Evolutionary conservation across 306 rosid genomes (phyloP), one percentile per base, ranked within the genome.

Genomic region (Leucaena leucocephala): DNA sequence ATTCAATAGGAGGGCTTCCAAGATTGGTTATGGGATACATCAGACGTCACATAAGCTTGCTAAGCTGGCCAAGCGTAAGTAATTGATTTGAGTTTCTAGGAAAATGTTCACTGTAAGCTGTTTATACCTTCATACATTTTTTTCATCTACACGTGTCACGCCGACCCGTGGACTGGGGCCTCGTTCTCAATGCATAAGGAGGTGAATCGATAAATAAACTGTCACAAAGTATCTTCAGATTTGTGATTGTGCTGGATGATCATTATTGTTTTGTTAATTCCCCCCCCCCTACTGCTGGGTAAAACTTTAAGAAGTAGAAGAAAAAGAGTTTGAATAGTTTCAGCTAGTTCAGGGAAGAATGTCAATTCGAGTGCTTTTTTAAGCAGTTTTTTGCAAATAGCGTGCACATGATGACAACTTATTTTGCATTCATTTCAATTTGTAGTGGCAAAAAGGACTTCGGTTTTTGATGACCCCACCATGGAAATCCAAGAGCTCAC

Each of bases 401-500:
- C 40, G 15, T 13, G 40, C 27, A 21, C 42, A 10, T 8, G 54
- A 58, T 21, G 66, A 52, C 39, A 2, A 40, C 3, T 68, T 63
- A 6, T 13, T 81, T 77, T 65, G 50, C 71, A 19, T 76, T 21
- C 46, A 12, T 69, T 66, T 55, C 67, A 35, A 63, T 82, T 67
- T 63, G 50, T 81, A 96, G 99, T 96, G 98, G 97, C 99, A 14
- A 96, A 93, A 84, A 90, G 99, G 88, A 90, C 91, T 54, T 89
- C 98, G 66, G 94, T 91, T 81, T 96, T 96, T 48, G 98, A 91
- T 70, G 99, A 96, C 68, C 98, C 94, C 5, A 90, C 93, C 0
- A 85, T 86, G 94, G 98, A 96, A 80, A 93, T 96, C 78, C 98
- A 96, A 85, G 98, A 93, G 89, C 86, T 93, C 61, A 96, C 98